phyloP scores from a whole-genome alignment of 2,329 filamentous ascomycete species.

The Penicillium sp. region DNA sequence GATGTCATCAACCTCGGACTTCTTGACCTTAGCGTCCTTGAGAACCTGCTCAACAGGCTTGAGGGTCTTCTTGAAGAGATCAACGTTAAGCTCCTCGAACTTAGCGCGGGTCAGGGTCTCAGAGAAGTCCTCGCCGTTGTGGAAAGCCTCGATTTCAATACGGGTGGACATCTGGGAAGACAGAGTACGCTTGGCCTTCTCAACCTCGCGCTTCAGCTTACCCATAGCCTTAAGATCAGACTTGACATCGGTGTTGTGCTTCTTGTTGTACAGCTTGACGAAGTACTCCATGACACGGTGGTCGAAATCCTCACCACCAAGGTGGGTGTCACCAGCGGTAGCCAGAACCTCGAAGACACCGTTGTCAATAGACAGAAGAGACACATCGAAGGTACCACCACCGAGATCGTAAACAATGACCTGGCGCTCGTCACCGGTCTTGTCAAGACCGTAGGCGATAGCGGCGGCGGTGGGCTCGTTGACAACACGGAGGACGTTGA shows the following conservation, averaged over 20 bases:
- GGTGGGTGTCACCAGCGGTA: conserved; percentile 91
- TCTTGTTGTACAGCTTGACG: conserved; percentile 97
- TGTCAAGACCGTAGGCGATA: conserved; percentile 87
- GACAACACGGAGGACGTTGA: conserved; percentile 91
- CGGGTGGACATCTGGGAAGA: conserved; percentile 88
- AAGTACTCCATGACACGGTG: conserved; percentile 95
- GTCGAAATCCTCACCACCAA: conserved; percentile 98
- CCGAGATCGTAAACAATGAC: conserved; percentile 90
- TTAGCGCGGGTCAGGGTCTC: conserved; percentile 97
- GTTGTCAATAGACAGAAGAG: conserved; percentile 80
- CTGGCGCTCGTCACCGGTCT: conserved; percentile 72
- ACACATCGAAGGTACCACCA: conserved; percentile 92
- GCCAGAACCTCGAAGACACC: conserved; percentile 91
- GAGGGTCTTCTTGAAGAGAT: conserved; percentile 98
- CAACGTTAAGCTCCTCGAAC: conserved; percentile 98
- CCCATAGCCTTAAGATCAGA: conserved; percentile 97
- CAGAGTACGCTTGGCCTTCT: conserved; percentile 98
- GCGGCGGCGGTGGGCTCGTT: conserved; percentile 94
- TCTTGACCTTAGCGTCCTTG: conserved; percentile 96
- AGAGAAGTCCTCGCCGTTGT: conserved; percentile 93
- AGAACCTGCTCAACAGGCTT: conserved; percentile 98
- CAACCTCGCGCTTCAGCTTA: conserved; percentile 98
- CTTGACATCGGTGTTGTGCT: conserved; percentile 81
- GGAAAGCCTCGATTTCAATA: conserved; percentile 95
- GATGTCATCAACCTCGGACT: conserved; percentile 88